Conservation (phyloP, 2,329 filamentous ascomycete genomes). For the Diaporthe capsici region DNA sequence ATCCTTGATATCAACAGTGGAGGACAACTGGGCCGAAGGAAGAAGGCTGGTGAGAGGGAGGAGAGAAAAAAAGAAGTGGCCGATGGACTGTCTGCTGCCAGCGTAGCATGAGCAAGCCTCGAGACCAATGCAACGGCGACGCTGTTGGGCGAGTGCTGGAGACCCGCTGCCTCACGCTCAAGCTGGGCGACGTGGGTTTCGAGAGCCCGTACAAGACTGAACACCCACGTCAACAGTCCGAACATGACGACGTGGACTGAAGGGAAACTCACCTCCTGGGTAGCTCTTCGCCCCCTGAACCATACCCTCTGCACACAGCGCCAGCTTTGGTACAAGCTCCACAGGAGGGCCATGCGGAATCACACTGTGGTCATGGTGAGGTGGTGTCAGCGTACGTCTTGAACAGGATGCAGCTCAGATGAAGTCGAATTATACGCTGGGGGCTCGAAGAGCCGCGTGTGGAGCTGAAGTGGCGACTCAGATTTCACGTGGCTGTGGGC, state of each 20-base stretch:
- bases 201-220: slow-evolving; percentile 27
- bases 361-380: slow-evolving; percentile 17
- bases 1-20: slow-evolving; percentile 27
- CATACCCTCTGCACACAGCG: slow-evolving; percentile 31
- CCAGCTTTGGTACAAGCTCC: slow-evolving; percentile 32
- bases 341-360: slow-evolving; percentile 29
- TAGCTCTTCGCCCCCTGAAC: slow-evolving; percentile 23
- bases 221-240: background rate
- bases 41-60: slow-evolving; percentile 20
- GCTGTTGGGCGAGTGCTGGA: slow-evolving; percentile 32
- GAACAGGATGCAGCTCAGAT: background rate
- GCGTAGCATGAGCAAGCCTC: slow-evolving; percentile 23
- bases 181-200: slow-evolving; percentile 28
- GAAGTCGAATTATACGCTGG: background rate
- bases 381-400: background rate
- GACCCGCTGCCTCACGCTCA: slow-evolving; percentile 28
- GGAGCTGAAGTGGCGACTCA: background rate
- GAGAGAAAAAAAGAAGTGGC: slow-evolving; percentile 26
- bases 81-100: slow-evolving; percentile 5
- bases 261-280: slow-evolving; percentile 17
- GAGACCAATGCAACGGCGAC: slow-evolving; percentile 33
- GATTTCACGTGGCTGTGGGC: slow-evolving; percentile 29
- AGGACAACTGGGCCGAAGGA: slow-evolving; percentile 34
- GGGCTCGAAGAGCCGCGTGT: slow-evolving; percentile 10
- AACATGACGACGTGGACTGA: background rate